Conservation (phyloP, 2,329 filamentous ascomycete genomes). For the Colletotrichum gigasporum region DNA sequence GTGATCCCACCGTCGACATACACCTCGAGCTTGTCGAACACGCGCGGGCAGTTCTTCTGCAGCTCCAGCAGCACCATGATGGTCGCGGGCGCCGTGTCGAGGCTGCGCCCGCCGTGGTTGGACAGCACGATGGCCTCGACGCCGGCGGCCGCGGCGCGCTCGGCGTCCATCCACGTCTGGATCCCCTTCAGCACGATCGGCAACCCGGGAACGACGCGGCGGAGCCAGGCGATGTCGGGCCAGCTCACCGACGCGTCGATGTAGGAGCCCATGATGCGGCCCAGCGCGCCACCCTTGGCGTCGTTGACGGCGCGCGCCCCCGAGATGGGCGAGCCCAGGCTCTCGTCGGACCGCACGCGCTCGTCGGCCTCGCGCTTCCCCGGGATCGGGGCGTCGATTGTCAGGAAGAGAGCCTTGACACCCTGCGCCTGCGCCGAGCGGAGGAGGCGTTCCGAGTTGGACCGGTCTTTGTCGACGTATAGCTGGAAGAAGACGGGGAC, state of each 20-base stretch:
- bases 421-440: conserved; percentile 54
- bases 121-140: conserved; percentile 74
- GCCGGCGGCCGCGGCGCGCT: conserved; percentile 65
- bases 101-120: conserved; percentile 74
- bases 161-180: conserved; percentile 72
- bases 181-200: conserved; percentile 75
- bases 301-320: conserved; percentile 61
- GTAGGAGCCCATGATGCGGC: conserved; percentile 64
- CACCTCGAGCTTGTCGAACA: conserved; percentile 69
- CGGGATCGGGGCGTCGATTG: conserved; percentile 65
- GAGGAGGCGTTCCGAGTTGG: conserved; percentile 60
- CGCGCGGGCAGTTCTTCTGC: conserved; percentile 66
- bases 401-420: conserved; percentile 65
- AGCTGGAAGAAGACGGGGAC: conserved; percentile 65
- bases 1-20: conserved; percentile 72
- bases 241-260: conserved; percentile 68
- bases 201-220: conserved; percentile 62
- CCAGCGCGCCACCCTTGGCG: conserved; percentile 62
- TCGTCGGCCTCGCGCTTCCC: conserved; percentile 63
- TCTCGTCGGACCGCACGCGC: conserved; percentile 57
- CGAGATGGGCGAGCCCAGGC: conserved; percentile 57
- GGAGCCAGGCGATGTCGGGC: conserved; percentile 73
- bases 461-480: conserved; percentile 67
- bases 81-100: conserved; percentile 61
- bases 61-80: conserved; percentile 71